Evolutionary conservation across 2,329 filamentous ascomycete genomes (phyloP).

Genomic region (Stachybotrys chartarum): DNA sequence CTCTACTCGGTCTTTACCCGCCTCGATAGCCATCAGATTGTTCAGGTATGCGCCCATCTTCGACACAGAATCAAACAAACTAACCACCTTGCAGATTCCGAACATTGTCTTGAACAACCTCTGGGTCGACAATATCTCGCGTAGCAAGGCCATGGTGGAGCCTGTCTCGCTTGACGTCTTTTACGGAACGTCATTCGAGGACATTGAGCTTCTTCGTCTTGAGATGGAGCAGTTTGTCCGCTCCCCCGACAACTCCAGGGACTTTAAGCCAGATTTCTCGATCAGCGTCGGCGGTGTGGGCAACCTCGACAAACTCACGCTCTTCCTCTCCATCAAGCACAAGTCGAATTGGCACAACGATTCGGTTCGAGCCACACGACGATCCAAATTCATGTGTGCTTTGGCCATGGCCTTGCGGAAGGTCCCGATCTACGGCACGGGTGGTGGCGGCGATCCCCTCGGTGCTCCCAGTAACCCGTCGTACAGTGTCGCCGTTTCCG

Average conservation of each 20-base stretch:
- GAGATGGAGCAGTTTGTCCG: conserved; percentile 85
- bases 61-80: too few species aligned
- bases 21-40: conserved; percentile 72
- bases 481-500: conserved; percentile 71
- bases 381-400: conserved; percentile 96
- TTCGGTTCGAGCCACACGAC: conserved; percentile 66
- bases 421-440: conserved; percentile 78
- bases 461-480: conserved; percentile 67
- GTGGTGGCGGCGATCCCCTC: conserved; percentile 56
- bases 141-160: conserved; percentile 88
- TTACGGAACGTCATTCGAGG: conserved; percentile 83
- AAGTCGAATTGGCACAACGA: conserved; percentile 94
- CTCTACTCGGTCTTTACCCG: conserved; percentile 88
- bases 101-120: conserved; percentile 87
- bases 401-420: conserved; percentile 77
- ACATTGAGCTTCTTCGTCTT: conserved; percentile 74
- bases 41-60: conserved; percentile 33
- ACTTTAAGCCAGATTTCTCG: conserved; percentile 80
- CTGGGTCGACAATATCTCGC: conserved; percentile 93
- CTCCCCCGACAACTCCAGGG: conserved; percentile 76
- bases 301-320: conserved; percentile 79
- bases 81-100: conserved; percentile 51
- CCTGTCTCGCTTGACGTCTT: conserved; percentile 71
- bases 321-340: conserved; percentile 80
- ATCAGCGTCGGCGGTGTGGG: conserved; percentile 73